These are phyloP conservation scores for Sordariomycetes sp. DNA, from an alignment of 2,329 filamentous ascomycete species.

Conservation along the genomic window DNA sequence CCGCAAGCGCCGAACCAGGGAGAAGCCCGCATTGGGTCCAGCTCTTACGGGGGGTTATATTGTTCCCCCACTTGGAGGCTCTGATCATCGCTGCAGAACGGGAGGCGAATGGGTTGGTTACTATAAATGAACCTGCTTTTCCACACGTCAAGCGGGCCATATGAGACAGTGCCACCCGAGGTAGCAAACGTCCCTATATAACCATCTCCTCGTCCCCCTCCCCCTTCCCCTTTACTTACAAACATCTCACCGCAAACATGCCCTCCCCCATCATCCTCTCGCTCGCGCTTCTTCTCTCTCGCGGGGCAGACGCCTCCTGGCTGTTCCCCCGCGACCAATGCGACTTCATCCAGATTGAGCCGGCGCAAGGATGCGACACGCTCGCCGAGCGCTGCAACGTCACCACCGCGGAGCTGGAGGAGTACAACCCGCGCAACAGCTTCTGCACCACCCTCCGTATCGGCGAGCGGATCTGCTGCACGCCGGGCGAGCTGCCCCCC, in stretches of 20 bases:
- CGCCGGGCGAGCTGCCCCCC: slow-evolving; percentile 12
- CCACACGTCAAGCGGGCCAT: too few relatives aligned
- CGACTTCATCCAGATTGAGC: slow-evolving; percentile 18
- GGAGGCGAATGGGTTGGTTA: too few relatives aligned
- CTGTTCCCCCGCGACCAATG: slow-evolving; percentile 11
- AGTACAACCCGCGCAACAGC: slow-evolving; percentile 21
- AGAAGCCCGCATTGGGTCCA: too few relatives aligned
- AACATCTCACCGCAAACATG: not conserved
- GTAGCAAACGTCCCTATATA: too few relatives aligned
- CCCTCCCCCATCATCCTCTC: not conserved
- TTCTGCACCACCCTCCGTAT: slow-evolving; percentile 15
- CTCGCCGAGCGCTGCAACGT: slow-evolving; percentile 28
- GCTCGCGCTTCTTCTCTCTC: not conserved
- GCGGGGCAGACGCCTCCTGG: not conserved
- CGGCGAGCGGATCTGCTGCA: slow-evolving; percentile 25
- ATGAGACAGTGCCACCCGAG: too few relatives aligned
- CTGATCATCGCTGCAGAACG: too few relatives aligned
- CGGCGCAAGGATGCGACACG: slow-evolving; percentile 23
- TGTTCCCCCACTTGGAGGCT: too few relatives aligned
- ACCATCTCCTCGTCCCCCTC: too few relatives aligned
- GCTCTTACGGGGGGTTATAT: too few relatives aligned
- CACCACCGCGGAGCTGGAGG: slow-evolving; percentile 21
- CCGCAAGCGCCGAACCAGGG: too few relatives aligned
- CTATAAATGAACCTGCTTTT: too few relatives aligned
- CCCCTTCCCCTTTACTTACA: not conserved